A percentile compares a stretch with the other conserved stretches of the same genome.
Conservation (phyloP, 768 basidiomycete genomes). For the Lactarius evosmus region DNA sequence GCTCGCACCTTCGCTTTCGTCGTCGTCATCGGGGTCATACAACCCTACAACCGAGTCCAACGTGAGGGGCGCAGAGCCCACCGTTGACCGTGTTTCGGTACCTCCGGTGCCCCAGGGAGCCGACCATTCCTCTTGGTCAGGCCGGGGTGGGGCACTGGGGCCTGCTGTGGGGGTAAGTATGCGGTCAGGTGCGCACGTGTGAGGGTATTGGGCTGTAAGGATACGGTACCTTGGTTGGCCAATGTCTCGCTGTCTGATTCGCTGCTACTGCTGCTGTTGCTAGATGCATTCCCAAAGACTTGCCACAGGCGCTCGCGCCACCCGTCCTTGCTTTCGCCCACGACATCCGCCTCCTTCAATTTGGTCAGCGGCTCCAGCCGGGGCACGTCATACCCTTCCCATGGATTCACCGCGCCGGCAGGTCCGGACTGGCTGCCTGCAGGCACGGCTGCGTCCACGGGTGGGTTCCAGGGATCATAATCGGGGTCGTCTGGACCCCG, state of each 20-base stretch:
- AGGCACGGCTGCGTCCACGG: not conserved
- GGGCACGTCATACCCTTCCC: slow-evolving; percentile 4
- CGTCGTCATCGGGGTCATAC: not conserved
- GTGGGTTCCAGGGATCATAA: not conserved
- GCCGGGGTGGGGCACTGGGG: not conserved
- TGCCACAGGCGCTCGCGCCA: not conserved
- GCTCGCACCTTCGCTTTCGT: not conserved
- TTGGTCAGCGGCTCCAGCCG: slow-evolving; percentile 2
- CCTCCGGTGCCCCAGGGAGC: not conserved
- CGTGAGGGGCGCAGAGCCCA: slow-evolving; percentile 1
- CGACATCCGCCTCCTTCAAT: not conserved
- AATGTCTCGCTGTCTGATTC: not conserved
- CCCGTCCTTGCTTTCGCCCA: not conserved
- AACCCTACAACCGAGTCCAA: not conserved
- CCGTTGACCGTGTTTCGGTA: not conserved
- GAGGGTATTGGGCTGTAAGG: not conserved
- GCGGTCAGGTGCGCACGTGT: not conserved
- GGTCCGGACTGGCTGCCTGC: not conserved
- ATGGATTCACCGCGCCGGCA: not conserved
- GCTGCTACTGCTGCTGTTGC: not conserved
- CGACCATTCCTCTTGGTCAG: not conserved
- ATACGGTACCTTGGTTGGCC: not conserved
- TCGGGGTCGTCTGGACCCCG: not conserved
- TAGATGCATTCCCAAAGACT: not conserved
- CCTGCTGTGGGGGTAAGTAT: not conserved